These are phyloP conservation scores for Epichloe amarillans DNA, from an alignment of 2,329 filamentous ascomycete species.

Conservation along the genomic window DNA sequence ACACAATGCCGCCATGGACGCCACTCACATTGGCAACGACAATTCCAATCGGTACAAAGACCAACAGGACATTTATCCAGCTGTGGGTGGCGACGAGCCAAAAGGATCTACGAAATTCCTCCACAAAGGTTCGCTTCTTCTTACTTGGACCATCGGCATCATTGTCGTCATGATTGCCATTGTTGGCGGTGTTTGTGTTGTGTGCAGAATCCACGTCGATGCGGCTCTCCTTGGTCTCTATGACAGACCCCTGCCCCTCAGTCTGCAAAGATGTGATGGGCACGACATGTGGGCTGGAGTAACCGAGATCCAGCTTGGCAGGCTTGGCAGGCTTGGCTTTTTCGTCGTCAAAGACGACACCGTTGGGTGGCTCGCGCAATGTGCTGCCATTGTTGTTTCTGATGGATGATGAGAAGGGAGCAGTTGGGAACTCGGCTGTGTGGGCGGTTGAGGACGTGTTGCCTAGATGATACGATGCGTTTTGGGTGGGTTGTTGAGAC, in stretches of 20 bases:
- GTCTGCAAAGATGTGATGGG: slow-evolving; percentile 33
- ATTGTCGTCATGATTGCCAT: slow-evolving; percentile 13
- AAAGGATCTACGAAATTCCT: slow-evolving; percentile 36
- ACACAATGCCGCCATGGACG: slow-evolving; percentile 48
- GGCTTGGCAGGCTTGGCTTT: slow-evolving; percentile 10
- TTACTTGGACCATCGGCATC: slow-evolving; percentile 6
- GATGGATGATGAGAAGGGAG: slow-evolving; percentile 6
- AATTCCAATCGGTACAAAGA: slow-evolving; percentile 72
- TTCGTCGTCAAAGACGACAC: slow-evolving; percentile 6
- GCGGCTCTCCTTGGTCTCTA: slow-evolving; percentile 23
- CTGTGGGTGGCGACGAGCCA: slow-evolving; percentile 53
- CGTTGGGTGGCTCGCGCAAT: slow-evolving; percentile 5
- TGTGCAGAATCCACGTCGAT: slow-evolving; percentile 8
- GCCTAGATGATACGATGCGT: slow-evolving; percentile 1
- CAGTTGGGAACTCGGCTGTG: not conserved
- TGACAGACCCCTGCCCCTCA: slow-evolving; percentile 44
- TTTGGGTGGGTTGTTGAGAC: slow-evolving; percentile 16
- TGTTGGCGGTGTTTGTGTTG: slow-evolving; percentile 14
- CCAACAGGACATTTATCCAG: slow-evolving; percentile 63
- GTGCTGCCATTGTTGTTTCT: slow-evolving; percentile 11
- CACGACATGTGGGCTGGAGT: slow-evolving; percentile 17
- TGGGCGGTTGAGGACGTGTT: slow-evolving; percentile 3
- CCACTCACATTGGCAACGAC: slow-evolving; percentile 40
- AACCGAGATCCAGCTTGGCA: slow-evolving; percentile 11
- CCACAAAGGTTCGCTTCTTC: slow-evolving; percentile 29